Base-by-base conservation (phyloP, 306 rosid genomes). In the Mimosa pudica region DNA sequence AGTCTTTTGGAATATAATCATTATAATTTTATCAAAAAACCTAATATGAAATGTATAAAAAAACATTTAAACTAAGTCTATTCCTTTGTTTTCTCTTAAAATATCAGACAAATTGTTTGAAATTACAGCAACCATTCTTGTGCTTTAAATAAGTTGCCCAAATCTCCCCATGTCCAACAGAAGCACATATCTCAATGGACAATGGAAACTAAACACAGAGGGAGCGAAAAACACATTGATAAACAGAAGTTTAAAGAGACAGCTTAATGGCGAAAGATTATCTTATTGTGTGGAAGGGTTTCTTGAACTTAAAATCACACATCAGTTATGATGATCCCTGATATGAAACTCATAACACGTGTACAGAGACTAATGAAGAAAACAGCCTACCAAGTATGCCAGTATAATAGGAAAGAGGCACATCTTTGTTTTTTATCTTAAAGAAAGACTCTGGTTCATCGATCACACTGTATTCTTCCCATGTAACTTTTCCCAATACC, bases 341-440 rank as follows among this genome's bases (percentile, higher is more conserved):
- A 8, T 48, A 4, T 48, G 52, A 2, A 48, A 48, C 52, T 48
- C 52, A 47, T 47, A 11, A 48, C 16, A 48, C 14, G n/a, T 1
- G 14, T 16, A 12, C 10, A 70, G 42, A 20, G 2, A 30, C 10
- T 13, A 65, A 57, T 32, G 42, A 18, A 32, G 42, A 71, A 48
- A 38, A 71, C 30, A 33, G 30, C 76, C 67, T 74, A 86, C 90
- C 92, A 4, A 89, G 90, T 68, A 87, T 65, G 54, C 88, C 90
- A 20, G 90, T 87, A 70, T 89, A 87, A 49, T 89, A 83, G 2
- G 90, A 83, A 30, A 89, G 85, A 33, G 92, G 90, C 36, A 89
- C 75, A 35, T 89, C 86, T 10, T 84, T 81, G 51, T 85, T 70
- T n/a, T 79, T 68, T 63, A 87, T 87, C 64, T 85, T 89, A 36